A percentile compares a stretch with the other conserved stretches of the same genome.
Evolutionary conservation across 371 early-diverging fungal species (phyloP).

Genomic region (Coemansia linderi): DNA sequence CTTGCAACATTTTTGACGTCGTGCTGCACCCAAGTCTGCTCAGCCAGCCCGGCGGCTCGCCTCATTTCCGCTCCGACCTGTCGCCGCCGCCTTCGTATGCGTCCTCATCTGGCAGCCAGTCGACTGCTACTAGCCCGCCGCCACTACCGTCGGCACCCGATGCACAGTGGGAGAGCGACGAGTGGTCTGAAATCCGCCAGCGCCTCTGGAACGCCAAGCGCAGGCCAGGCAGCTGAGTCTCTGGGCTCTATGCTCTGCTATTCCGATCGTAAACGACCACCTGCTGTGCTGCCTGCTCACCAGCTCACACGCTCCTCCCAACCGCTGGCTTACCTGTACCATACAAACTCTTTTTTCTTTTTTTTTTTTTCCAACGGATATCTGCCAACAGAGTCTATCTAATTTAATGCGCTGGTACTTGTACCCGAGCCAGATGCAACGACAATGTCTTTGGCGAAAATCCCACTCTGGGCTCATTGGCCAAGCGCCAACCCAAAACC

Average conservation of each 20-base stretch:
- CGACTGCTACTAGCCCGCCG: not conserved
- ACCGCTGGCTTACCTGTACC: constrained; percentile 2
- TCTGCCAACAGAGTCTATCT: not conserved
- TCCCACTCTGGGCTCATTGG: not conserved
- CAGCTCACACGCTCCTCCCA: not conserved
- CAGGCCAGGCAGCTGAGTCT: not conserved
- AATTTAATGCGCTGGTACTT: not conserved
- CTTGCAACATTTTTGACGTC: constrained; percentile 50
- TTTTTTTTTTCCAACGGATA: not conserved
- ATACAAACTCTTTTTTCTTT: not conserved
- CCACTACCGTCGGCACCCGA: not conserved
- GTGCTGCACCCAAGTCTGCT: constrained; percentile 48
- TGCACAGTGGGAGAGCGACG: constrained; percentile 31
- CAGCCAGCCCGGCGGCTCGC: constrained; percentile 16
- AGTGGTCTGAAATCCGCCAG: constrained; percentile 45
- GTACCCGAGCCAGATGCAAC: not conserved
- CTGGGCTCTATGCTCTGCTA: not conserved
- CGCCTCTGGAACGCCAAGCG: constrained; percentile 50
- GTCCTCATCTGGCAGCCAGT: not conserved
- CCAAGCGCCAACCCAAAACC: not conserved
- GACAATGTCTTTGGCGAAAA: not conserved
- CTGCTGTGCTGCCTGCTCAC: not conserved
- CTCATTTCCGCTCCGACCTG: constrained; percentile 8
- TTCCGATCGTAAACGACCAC: not conserved
- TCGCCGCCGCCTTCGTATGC: constrained; percentile 5